Conservation (phyloP, 2,329 filamentous ascomycete genomes). For the Albophoma yamanashiensis region DNA sequence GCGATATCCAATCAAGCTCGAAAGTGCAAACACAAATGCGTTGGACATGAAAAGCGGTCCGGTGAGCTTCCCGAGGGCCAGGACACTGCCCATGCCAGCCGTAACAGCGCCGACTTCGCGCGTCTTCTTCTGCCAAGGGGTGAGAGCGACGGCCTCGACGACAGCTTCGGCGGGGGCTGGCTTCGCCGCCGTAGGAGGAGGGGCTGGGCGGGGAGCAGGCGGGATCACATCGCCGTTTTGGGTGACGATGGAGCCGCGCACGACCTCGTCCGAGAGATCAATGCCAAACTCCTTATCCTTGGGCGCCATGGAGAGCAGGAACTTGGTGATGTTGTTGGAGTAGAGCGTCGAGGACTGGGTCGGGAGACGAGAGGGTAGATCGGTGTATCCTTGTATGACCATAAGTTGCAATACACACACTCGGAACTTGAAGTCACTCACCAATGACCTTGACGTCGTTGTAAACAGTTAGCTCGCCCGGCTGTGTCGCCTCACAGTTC, state of each 20-base stretch:
- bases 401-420: not conserved
- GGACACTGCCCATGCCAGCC: conserved; percentile 63
- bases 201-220: conserved; percentile 57
- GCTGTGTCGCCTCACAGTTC: conserved; percentile 73
- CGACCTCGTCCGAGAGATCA: conserved; percentile 74
- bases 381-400: conserved; percentile 55
- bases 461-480: conserved; percentile 59
- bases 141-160: conserved; percentile 51
- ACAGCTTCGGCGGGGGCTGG: conserved; percentile 32
- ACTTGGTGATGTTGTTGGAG: conserved; percentile 89
- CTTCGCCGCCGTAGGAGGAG: conserved; percentile 39
- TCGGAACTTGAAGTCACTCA: conserved; percentile 23
- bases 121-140: conserved; percentile 71
- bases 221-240: conserved; percentile 67
- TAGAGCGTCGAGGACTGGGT: conserved; percentile 86
- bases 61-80: conserved; percentile 72
- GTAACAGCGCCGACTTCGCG: conserved; percentile 67
- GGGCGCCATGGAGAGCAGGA: conserved; percentile 71
- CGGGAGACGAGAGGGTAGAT: conserved; percentile 74
- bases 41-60: conserved; percentile 82
- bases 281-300: conserved; percentile 70
- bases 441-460: conserved; percentile 79
- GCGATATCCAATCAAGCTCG: conserved; percentile 77
- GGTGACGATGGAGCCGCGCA: conserved; percentile 75
- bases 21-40: conserved; percentile 73